These are phyloP conservation scores for Aspergillus uvarum DNA, from an alignment of 2,329 filamentous ascomycete genomes.

Conservation along the genomic window DNA sequence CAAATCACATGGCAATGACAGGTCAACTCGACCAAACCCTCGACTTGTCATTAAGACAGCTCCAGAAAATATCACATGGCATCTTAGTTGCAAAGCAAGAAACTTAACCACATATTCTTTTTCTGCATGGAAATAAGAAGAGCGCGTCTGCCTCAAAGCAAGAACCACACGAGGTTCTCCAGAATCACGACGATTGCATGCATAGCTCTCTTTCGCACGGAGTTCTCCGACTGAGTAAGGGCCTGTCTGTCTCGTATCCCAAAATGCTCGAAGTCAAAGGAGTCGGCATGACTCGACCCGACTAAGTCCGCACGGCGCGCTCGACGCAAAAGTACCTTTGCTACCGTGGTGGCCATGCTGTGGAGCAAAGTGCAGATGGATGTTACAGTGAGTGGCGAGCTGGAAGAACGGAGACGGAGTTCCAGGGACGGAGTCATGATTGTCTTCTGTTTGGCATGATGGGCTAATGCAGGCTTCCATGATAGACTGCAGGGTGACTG, in stretches of 20 bases:
- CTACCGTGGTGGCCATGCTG: background rate
- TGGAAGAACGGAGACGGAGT: background rate
- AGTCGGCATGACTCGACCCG: background rate
- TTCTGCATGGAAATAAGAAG: background rate
- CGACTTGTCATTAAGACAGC: background rate
- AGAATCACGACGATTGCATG: background rate
- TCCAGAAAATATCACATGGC: background rate
- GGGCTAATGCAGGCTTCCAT: constrained; percentile 6
- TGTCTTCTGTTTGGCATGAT: background rate
- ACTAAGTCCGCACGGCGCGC: background rate
- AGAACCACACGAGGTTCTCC: background rate
- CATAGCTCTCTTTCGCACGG: background rate
- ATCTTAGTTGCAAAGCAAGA: background rate
- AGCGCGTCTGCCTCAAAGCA: background rate
- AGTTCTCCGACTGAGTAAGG: background rate
- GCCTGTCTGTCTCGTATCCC: background rate
- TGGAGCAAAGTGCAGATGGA: background rate
- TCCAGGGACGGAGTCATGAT: background rate
- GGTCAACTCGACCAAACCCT: background rate
- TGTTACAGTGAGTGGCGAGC: background rate
- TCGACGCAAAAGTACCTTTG: background rate
- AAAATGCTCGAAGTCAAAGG: background rate
- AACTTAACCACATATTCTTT: background rate
- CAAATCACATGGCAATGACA: constrained; percentile 8
- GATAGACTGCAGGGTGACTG: background rate